Conservation (phyloP, 2,329 filamentous ascomycete species). For the Aspergillus sp. region DNA sequence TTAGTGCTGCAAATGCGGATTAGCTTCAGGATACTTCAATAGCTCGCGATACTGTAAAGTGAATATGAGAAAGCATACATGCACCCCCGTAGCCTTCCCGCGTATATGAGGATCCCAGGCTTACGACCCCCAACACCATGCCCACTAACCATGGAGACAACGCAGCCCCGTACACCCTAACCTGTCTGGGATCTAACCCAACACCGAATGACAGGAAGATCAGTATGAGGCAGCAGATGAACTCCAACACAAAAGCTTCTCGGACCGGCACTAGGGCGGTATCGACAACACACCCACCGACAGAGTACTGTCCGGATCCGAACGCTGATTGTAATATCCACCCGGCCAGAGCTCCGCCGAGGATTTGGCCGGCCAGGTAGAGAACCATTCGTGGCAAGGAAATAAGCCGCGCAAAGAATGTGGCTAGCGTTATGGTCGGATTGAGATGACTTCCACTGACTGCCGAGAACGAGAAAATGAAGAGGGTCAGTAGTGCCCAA, state of each 20-base stretch:
- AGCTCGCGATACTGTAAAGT: too few species aligned
- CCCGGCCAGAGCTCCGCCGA: conserved; percentile 50
- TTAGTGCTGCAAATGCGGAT: conserved; percentile 33
- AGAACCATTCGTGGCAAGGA: conserved; percentile 52
- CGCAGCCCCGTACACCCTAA: conserved; percentile 52
- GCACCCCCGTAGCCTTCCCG: conserved; percentile 47
- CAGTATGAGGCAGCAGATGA: conserved; percentile 48
- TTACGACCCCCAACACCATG: conserved; percentile 40
- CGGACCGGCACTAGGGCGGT: conserved; percentile 36
- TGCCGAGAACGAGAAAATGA: conserved; percentile 54
- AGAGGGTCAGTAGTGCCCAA: conserved; percentile 46
- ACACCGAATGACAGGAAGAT: conserved; percentile 56
- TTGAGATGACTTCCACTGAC: conserved; percentile 57
- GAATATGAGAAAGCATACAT: conserved; percentile 8
- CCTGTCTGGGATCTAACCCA: conserved; percentile 57
- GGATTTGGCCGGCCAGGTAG: conserved; percentile 51
- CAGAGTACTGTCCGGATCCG: conserved; percentile 32
- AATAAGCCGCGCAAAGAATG: conserved; percentile 54
- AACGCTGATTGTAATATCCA: conserved; percentile 40
- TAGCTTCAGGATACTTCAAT: not conserved
- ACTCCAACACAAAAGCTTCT: conserved; percentile 53
- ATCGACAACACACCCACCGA: conserved; percentile 45
- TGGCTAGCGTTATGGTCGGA: conserved; percentile 56
- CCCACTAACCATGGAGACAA: conserved; percentile 54
- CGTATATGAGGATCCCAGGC: conserved; percentile 42